Conservation (phyloP, 1,284 basidiomycete genomes). For the Heliocybe sulcata region DNA sequence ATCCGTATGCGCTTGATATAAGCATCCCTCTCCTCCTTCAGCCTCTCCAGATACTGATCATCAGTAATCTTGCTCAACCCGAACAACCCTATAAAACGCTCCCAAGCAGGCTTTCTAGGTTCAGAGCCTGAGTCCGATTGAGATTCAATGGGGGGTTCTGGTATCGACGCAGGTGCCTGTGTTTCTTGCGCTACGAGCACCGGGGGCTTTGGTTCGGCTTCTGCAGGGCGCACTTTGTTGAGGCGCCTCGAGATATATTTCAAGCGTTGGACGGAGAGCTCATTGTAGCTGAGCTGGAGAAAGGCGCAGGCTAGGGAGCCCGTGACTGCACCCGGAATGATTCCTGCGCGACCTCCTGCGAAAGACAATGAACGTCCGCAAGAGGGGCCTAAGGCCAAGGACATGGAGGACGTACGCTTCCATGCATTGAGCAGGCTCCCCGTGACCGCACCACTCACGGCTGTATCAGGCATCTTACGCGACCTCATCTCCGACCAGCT, state of each 20-base stretch:
- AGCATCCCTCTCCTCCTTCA: conserved; percentile 44
- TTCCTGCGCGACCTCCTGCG: conserved; percentile 32
- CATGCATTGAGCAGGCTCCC: conserved; percentile 44
- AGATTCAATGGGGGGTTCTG: too few species aligned
- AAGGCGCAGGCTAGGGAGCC: conserved; percentile 46
- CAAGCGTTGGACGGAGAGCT: conserved; percentile 49
- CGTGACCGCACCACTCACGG: conserved; percentile 53
- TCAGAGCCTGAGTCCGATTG: not conserved
- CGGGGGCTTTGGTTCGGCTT: too few species aligned
- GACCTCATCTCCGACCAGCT: conserved; percentile 47
- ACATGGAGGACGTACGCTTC: conserved; percentile 28
- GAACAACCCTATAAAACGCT: conserved; percentile 33
- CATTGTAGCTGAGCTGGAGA: conserved; percentile 60
- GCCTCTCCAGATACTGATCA: conserved; percentile 50
- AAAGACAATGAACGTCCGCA: not conserved
- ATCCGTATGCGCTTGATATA: conserved; percentile 47
- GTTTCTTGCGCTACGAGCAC: conserved; percentile 2
- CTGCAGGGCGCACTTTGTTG: too few species aligned
- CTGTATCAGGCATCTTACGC: conserved; percentile 53
- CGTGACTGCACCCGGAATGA: conserved; percentile 46
- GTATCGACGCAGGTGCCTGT: not conserved
- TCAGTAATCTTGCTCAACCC: conserved; percentile 52
- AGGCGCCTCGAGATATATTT: conserved; percentile 26
- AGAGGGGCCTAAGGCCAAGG: not conserved
- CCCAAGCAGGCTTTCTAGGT: conserved; percentile 13